Evolutionary conservation across 805 yeast genomes (phyloP), one percentile per base, ranked within the genome.

Genomic region (Yamadazyma insecticola): DNA sequence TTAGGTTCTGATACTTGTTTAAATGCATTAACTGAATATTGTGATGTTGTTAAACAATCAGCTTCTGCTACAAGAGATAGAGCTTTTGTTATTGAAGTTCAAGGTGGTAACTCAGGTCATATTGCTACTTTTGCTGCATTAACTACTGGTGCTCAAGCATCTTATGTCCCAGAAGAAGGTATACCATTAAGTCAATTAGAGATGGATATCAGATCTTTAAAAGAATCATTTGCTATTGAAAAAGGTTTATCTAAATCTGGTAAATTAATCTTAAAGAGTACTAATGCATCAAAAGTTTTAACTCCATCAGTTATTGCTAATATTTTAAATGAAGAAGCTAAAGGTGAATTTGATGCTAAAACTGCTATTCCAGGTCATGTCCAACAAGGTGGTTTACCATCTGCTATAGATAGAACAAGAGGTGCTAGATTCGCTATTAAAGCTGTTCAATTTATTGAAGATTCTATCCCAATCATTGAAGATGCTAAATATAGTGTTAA

Each of bases 281-380:
- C 85, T 52, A 72, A 78, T 45, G 89, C 96, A 1, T 84, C 95
- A 2, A 64, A 73, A 28, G 86, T 88, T 12, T 85, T 84, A 62
- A 74, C 88, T 12, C 83, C 97, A 6, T 78, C 84, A 42, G 68
- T 85, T 36, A 71, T 92, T 48, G 87, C 96, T 11, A 79, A 84
- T 39, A 85, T 92, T 36, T 81, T 90, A 47, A 77, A 78, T 39
- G 83, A 82, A 50, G 89, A 86, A 48, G 79, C 88, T 21, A 59
- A 72, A 22, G 85, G 83, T 28, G 71, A 70, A 43, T 92, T 85
- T 54, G 97, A 89, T 49, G 82, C 92, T 12, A 81, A 94, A 56
- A 88, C 96, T 4, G 97, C 97, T 11, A 77, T 89, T 38, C 98
- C 98, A 16, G 98, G 98, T 18, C 97, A 90, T 54, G 92, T 90